phyloP scores from a whole-genome alignment of 2,329 filamentous ascomycete genomes.

The Aspergillus sp. region DNA sequence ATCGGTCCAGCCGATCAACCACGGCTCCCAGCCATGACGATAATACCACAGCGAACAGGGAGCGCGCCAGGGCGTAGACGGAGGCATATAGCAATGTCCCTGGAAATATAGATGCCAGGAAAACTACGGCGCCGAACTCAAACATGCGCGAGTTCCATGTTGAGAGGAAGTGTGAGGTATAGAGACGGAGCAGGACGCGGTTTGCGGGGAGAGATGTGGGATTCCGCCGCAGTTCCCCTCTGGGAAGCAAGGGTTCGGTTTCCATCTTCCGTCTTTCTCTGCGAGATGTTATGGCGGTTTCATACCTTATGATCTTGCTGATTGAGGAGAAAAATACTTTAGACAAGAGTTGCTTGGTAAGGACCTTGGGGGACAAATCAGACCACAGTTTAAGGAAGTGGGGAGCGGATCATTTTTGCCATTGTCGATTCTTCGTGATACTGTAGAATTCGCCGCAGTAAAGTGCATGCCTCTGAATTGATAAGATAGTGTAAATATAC shows the following conservation, averaged over 20 bases:
- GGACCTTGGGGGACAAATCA: background rate
- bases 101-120: slow-evolving; percentile 60
- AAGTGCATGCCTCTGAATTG: background rate
- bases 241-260: slow-evolving; percentile 8
- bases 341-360: background rate
- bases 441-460: background rate
- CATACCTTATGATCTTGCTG: background rate
- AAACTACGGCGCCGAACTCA: slow-evolving; percentile 66
- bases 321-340: background rate
- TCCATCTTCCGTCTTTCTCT: slow-evolving; percentile 4
- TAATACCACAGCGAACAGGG: slow-evolving; percentile 61
- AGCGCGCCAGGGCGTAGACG: slow-evolving; percentile 68
- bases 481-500: slow-evolving; percentile 13
- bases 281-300: background rate
- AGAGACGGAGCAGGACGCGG: slow-evolving; percentile 45
- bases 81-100: slow-evolving; percentile 68
- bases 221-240: background rate
- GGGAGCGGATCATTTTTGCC: slow-evolving; percentile 2
- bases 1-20: slow-evolving; percentile 61
- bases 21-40: slow-evolving; percentile 62
- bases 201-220: background rate
- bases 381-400: background rate
- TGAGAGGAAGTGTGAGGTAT: slow-evolving; percentile 64
- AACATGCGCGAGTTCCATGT: slow-evolving; percentile 69
- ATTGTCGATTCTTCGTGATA: background rate